Evolutionary conservation across 2,329 filamentous ascomycete genomes (phyloP).

Genomic region (Falciphora oryzae): DNA sequence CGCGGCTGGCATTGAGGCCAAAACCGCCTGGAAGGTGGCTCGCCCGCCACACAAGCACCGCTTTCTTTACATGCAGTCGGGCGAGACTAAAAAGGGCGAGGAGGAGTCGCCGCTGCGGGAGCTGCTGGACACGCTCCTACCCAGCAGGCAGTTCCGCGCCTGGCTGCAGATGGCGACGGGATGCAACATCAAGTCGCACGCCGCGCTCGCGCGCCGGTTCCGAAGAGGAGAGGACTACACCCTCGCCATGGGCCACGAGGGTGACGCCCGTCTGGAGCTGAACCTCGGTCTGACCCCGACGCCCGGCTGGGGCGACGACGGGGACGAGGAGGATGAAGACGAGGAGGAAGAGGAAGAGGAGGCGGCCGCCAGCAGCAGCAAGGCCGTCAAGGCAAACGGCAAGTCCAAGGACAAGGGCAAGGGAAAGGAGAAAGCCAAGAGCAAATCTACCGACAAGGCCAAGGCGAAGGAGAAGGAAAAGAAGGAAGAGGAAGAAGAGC

Average conservation of each 20-base stretch:
- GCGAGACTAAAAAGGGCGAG: conserved; percentile 17
- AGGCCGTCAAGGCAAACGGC: conserved; percentile 25
- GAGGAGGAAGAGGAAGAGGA: conserved; percentile 22
- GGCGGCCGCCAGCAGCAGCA: conserved; percentile 12
- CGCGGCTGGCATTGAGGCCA: conserved; percentile 51
- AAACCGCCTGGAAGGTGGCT: conserved; percentile 66
- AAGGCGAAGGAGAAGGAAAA: conserved; percentile 18
- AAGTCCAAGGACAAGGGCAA: conserved; percentile 28
- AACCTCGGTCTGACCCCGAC: conserved; percentile 84
- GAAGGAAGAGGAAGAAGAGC: conserved; percentile 25
- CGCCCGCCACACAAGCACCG: conserved; percentile 92
- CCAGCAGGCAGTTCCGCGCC: conserved; percentile 78
- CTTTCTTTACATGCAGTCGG: conserved; percentile 69
- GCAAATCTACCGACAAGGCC: conserved; percentile 11
- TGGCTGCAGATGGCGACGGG: conserved; percentile 84
- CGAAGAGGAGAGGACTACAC: conserved; percentile 86
- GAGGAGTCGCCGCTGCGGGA: conserved; percentile 62
- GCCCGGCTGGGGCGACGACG: conserved; percentile 66
- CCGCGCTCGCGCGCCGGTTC: conserved; percentile 82
- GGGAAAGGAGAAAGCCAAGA: conserved; percentile 20
- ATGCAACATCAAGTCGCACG: conserved; percentile 64
- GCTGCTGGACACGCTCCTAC: conserved; percentile 74
- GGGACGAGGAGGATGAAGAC: conserved; percentile 39
- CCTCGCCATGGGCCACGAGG: conserved; percentile 77
- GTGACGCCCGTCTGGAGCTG: conserved; percentile 75